Conservation (phyloP, 176 grass and related monocot species). For the Paspalum notatum region DNA sequence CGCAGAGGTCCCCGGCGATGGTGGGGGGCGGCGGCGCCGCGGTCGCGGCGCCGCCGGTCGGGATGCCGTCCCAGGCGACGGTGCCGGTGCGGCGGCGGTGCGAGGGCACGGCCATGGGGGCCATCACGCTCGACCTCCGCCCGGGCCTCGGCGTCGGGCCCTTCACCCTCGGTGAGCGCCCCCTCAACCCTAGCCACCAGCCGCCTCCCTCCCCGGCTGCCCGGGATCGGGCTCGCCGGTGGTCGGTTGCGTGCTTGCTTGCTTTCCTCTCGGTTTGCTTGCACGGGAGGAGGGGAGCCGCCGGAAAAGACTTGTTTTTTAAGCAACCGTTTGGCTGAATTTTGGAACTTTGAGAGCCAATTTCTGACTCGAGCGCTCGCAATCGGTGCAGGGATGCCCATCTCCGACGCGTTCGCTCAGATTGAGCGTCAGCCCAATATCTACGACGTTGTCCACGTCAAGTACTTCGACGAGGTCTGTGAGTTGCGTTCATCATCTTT, state of each 20-base stretch:
- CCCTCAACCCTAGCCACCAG: conserved; percentile 12
- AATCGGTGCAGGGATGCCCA: conserved; percentile 79
- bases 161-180: conserved; percentile 77
- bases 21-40: not conserved
- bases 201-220: not conserved
- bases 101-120: conserved; percentile 92
- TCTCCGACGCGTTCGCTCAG: conserved; percentile 84
- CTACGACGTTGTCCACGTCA: conserved; percentile 89
- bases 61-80: conserved; percentile 51
- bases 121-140: conserved; percentile 91
- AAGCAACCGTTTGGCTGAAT: conserved; percentile 25
- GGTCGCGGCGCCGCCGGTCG: conserved; percentile 19
- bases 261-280: not conserved
- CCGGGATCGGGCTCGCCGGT: conserved; percentile 12
- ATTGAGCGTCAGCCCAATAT: conserved; percentile 88
- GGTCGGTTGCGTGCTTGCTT: conserved; percentile 20
- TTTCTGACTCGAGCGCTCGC: conserved; percentile 36
- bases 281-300: not conserved
- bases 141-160: conserved; percentile 85
- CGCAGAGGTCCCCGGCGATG: conserved; percentile 57
- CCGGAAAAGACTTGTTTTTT: not conserved
- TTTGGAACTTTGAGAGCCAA: not conserved
- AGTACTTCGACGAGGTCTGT: conserved; percentile 94
- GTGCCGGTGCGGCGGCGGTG: conserved; percentile 62
- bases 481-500: conserved; percentile 30